Evolutionary conservation across 805 yeast species (phyloP).

Genomic region (Tetrapisispora arboricola): DNA sequence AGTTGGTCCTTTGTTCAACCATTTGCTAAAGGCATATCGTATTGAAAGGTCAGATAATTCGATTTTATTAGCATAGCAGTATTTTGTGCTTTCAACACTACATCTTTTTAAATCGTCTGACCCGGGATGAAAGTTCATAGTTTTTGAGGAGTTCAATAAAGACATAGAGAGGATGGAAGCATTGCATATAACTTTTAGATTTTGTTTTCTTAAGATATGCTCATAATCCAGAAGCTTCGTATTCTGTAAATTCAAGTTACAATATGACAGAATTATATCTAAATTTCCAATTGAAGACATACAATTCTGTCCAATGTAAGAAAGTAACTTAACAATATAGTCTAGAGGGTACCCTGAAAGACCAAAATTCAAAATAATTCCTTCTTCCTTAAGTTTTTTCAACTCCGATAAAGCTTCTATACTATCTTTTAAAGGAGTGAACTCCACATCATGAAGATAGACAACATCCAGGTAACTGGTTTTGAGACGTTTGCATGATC

Average conservation of each 20-base stretch:
- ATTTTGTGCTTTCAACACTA: constrained; percentile 36
- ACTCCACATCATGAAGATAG: constrained; percentile 84
- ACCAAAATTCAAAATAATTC: constrained; percentile 58
- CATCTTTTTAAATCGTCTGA: constrained; percentile 40
- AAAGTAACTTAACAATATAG: constrained; percentile 38
- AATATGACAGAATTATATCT: constrained; percentile 70
- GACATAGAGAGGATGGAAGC: constrained; percentile 90
- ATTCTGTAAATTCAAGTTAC: constrained; percentile 77
- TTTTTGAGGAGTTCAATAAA: constrained; percentile 52
- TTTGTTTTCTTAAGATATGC: constrained; percentile 30
- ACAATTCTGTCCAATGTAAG: constrained; percentile 12
- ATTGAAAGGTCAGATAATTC: constrained; percentile 79
- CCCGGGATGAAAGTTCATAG: constrained; percentile 79
- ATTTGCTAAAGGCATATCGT: constrained; percentile 56
- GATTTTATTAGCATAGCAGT: constrained; percentile 35
- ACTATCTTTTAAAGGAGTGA: constrained; percentile 46
- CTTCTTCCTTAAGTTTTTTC: constrained; percentile 49
- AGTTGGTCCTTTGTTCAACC: constrained; percentile 48
- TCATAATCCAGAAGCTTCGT: constrained; percentile 26
- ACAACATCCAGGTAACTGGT: constrained; percentile 71
- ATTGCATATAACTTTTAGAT: constrained; percentile 28
- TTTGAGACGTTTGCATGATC: constrained; percentile 58
- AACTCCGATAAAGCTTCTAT: constrained; percentile 55
- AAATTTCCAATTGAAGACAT: constrained; percentile 43
- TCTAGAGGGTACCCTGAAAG: constrained; percentile 82